phyloP scores from a whole-genome alignment of 306 rosid species.

The Rosa rugosa region DNA sequence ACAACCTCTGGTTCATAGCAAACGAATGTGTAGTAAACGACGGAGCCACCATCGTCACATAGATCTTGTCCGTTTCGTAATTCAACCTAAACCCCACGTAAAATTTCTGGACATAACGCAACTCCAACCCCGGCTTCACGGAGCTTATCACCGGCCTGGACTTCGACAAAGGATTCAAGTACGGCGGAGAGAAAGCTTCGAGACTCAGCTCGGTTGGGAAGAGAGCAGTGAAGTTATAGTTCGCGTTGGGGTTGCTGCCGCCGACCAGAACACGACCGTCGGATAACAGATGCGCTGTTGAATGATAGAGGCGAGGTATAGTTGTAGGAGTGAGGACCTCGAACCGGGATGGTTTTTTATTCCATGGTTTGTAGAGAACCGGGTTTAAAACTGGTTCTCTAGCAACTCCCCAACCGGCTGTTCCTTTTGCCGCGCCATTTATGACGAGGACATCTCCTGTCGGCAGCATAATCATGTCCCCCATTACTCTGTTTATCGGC shows the following conservation, averaged over 20 bases:
- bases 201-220: slow-evolving; percentile 37
- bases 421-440: slow-evolving; percentile 37
- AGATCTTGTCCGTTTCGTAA: not conserved
- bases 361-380: slow-evolving; percentile 21
- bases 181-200: slow-evolving; percentile 32
- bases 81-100: slow-evolving; percentile 7
- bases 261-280: slow-evolving; percentile 40
- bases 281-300: slow-evolving; percentile 31
- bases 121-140: slow-evolving; percentile 17
- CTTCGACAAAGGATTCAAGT: slow-evolving; percentile 6
- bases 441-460: slow-evolving; percentile 38
- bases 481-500: slow-evolving; percentile 38
- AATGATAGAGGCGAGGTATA: slow-evolving; percentile 37
- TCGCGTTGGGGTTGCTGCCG: slow-evolving; percentile 36
- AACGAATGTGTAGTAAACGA: slow-evolving; percentile 75
- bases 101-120: slow-evolving; percentile 15
- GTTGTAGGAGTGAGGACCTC: slow-evolving; percentile 20
- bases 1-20: slow-evolving; percentile 63
- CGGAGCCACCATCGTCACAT: slow-evolving; percentile 49
- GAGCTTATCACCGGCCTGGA: slow-evolving; percentile 24
- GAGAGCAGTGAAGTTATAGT: slow-evolving; percentile 37
- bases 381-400: slow-evolving; percentile 31
- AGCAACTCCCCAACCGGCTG: slow-evolving; percentile 36
- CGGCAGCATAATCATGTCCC: slow-evolving; percentile 41
- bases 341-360: slow-evolving; percentile 4